Evolutionary conservation across 2,329 filamentous ascomycete species (phyloP).

Genomic region (Sporothrix protearum): DNA sequence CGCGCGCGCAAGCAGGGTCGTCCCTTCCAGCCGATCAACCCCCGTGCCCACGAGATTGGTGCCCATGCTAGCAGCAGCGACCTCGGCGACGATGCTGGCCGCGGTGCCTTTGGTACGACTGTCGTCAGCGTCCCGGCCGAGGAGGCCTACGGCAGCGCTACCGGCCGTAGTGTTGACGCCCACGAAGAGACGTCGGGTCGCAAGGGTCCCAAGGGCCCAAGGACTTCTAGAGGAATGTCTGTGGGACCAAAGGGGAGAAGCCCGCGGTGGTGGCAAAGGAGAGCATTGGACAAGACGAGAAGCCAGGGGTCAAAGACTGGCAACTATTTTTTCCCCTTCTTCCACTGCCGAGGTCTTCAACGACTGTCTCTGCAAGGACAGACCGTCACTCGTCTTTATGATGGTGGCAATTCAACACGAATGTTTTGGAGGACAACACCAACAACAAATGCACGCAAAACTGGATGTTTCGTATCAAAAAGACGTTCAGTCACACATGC

Average conservation of each 20-base stretch:
- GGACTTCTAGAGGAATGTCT: slow-evolving; percentile 9
- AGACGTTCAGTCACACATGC: not conserved
- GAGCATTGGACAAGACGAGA: not conserved
- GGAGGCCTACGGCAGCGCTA: not conserved
- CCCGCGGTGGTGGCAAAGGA: not conserved
- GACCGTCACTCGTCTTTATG: not conserved
- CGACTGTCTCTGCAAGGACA: not conserved
- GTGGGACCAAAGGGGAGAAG: not conserved
- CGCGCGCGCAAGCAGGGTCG: slow-evolving; percentile 55
- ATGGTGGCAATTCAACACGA: not conserved
- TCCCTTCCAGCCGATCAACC: slow-evolving; percentile 65
- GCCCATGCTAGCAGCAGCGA: slow-evolving; percentile 10
- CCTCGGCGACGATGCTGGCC: not conserved
- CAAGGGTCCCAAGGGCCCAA: slow-evolving; percentile 12
- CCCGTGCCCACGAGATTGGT: slow-evolving; percentile 16
- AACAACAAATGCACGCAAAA: not conserved
- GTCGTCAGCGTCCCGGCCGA: not conserved
- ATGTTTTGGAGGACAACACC: not conserved
- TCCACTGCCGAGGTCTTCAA: not conserved
- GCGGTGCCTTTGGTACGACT: not conserved
- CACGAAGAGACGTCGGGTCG: slow-evolving; percentile 7
- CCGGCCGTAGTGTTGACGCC: not conserved
- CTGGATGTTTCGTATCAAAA: not conserved
- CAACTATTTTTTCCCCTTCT: not conserved
- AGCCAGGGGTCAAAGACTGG: not conserved